Conservation (phyloP, 306 rosid genomes). For the Ceratonia siliqua region DNA sequence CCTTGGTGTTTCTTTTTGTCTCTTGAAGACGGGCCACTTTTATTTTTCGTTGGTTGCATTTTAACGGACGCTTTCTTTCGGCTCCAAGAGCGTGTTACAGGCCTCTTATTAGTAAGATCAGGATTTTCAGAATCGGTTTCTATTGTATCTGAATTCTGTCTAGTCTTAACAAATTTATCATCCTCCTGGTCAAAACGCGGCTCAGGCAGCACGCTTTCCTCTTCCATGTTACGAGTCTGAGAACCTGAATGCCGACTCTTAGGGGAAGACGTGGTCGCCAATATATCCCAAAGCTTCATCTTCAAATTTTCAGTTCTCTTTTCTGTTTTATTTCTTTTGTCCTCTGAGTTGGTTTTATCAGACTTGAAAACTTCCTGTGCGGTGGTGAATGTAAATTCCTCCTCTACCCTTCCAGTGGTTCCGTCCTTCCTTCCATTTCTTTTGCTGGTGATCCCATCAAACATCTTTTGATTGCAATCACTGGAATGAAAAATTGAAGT, state of each 20-base stretch:
- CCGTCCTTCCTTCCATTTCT: constrained; percentile 51
- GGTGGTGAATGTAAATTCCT: constrained; percentile 57
- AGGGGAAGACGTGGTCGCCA: constrained; percentile 69
- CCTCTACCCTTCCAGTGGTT: constrained; percentile 42
- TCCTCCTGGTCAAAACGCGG: constrained; percentile 46
- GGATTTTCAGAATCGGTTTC: constrained; percentile 87
- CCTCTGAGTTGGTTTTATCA: constrained; percentile 43
- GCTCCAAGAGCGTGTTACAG: constrained; percentile 64
- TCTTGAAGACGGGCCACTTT: constrained; percentile 39
- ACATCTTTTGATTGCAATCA: constrained; percentile 44
- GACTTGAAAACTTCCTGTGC: constrained; percentile 38
- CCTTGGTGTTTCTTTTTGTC: constrained; percentile 45
- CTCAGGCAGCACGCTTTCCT: constrained; percentile 41
- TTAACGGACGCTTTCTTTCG: constrained; percentile 54
- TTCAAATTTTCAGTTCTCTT: constrained; percentile 70
- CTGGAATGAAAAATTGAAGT: constrained; percentile 45
- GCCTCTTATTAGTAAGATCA: constrained; percentile 50
- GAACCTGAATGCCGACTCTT: constrained; percentile 48
- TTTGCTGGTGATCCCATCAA: constrained; percentile 45
- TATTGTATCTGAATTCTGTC: constrained; percentile 78
- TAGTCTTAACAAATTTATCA: constrained; percentile 40
- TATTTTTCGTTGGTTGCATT: constrained; percentile 42
- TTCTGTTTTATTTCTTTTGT: constrained; percentile 51
- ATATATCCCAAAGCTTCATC: constrained; percentile 81
- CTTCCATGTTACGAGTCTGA: constrained; percentile 40